Conservation (phyloP, 768 basidiomycete genomes). For the Multifurca ochricompacta region DNA sequence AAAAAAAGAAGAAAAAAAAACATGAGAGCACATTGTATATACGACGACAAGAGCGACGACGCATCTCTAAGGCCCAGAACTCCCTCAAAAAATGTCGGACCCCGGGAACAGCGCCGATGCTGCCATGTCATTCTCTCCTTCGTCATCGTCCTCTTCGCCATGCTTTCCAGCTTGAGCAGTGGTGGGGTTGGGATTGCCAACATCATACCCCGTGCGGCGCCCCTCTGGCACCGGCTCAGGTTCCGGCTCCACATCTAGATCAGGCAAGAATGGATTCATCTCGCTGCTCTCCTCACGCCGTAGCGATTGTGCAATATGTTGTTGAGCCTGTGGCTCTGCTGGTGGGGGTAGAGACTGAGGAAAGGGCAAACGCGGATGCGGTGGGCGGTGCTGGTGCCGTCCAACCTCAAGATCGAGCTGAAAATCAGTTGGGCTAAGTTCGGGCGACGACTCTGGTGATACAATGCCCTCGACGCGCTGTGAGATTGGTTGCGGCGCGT, state of each 20-base stretch:
- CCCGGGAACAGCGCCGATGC: conserved; percentile 16
- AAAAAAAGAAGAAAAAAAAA: background rate
- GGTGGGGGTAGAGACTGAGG: background rate
- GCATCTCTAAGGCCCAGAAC: conserved; percentile 4
- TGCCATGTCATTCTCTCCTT: conserved; percentile 6
- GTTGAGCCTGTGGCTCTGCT: background rate
- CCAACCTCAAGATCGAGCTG: conserved; percentile 12
- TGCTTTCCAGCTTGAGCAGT: background rate
- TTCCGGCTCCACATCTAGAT: conserved; percentile 7
- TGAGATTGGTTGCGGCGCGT: conserved; percentile 18
- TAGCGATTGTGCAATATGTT: background rate
- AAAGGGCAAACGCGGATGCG: background rate
- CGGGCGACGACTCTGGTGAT: conserved; percentile 18
- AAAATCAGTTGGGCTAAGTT: conserved; percentile 13
- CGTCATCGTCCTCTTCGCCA: background rate
- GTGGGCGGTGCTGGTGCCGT: background rate
- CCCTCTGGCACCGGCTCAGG: background rate
- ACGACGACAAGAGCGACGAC: background rate
- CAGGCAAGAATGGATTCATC: conserved; percentile 18
- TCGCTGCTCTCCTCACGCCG: conserved; percentile 17
- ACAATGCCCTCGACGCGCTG: conserved; percentile 19
- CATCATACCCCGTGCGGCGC: background rate
- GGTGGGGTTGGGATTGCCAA: background rate
- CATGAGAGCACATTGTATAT: conserved; percentile 7
- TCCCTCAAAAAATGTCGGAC: conserved; percentile 20